Conservation (phyloP, 768 basidiomycete species). For the Punctularia strigosozonata region DNA sequence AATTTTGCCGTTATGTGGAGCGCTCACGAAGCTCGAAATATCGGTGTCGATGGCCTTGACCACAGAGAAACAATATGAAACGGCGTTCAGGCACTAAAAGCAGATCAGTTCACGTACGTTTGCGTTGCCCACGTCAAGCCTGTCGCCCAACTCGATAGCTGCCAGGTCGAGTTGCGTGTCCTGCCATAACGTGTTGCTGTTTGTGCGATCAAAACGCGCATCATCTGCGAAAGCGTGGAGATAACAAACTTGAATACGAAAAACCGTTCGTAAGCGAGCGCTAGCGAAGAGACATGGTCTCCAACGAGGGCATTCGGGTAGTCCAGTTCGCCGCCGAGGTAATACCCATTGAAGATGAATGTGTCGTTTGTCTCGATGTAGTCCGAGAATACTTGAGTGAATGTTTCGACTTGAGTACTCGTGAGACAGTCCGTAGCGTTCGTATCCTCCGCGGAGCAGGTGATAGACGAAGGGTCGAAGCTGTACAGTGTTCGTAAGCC, state of each 20-base stretch:
- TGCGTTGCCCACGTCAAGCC: not conserved
- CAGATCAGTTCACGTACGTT: not conserved
- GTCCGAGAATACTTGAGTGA: not conserved
- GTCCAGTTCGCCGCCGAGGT: slow-evolving; percentile 1
- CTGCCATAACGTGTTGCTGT: not conserved
- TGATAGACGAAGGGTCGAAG: not conserved
- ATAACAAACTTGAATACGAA: not conserved
- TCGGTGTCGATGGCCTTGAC: slow-evolving; percentile 14
- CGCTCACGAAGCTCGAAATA: slow-evolving; percentile 11
- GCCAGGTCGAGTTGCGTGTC: not conserved
- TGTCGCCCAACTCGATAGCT: not conserved
- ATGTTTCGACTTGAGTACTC: not conserved
- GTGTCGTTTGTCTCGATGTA: slow-evolving; percentile 1
- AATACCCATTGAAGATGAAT: not conserved
- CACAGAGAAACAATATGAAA: not conserved
- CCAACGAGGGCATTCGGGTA: not conserved
- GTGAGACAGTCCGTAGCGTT: not conserved
- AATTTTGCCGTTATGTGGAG: slow-evolving; percentile 13
- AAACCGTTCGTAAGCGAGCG: not conserved
- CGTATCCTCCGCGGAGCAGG: not conserved
- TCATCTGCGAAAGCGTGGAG: not conserved
- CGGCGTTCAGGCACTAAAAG: no score
- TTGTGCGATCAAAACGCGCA: not conserved
- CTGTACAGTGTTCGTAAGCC: not conserved
- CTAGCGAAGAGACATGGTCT: not conserved